phyloP scores from a whole-genome alignment of 495 filamentous ascomycete species.

The Halenospora varia region DNA sequence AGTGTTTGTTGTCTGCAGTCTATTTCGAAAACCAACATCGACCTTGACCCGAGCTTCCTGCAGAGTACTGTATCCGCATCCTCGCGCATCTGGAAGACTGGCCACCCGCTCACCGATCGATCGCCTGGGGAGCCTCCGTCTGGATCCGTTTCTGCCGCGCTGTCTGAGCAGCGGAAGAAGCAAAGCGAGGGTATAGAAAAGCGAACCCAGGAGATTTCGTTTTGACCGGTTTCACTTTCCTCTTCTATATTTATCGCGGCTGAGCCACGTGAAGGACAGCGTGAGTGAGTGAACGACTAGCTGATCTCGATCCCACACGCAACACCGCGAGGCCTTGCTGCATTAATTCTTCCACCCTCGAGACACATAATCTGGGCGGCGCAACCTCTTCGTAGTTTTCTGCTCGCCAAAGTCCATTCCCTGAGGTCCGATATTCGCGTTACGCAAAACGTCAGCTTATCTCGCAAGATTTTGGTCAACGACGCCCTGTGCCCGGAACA shows the following conservation, averaged over 20 bases:
- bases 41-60: not conserved
- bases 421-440: not conserved
- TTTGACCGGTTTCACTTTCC: slow-evolving; percentile 3
- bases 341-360: not conserved
- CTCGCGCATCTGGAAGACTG: not conserved
- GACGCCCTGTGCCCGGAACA: not conserved
- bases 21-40: no score
- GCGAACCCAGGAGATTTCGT: slow-evolving; percentile 1
- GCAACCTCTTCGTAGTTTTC: not conserved
- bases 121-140: not conserved
- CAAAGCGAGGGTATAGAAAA: not conserved
- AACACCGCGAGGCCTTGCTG: not conserved
- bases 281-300: not conserved
- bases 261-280: slow-evolving; percentile 15
- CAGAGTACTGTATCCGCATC: not conserved
- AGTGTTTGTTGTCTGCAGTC: not conserved
- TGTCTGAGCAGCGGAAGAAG: not conserved
- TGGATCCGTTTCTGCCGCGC: not conserved
- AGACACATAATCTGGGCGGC: not conserved
- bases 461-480: not conserved
- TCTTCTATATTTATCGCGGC: slow-evolving; percentile 15
- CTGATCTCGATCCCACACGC: not conserved
- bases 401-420: not conserved
- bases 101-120: not conserved
- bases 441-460: not conserved